These are phyloP conservation scores for Thraustochytrium sp. DNA, from an alignment of 352 stramenopile species.

Conservation along the genomic window DNA sequence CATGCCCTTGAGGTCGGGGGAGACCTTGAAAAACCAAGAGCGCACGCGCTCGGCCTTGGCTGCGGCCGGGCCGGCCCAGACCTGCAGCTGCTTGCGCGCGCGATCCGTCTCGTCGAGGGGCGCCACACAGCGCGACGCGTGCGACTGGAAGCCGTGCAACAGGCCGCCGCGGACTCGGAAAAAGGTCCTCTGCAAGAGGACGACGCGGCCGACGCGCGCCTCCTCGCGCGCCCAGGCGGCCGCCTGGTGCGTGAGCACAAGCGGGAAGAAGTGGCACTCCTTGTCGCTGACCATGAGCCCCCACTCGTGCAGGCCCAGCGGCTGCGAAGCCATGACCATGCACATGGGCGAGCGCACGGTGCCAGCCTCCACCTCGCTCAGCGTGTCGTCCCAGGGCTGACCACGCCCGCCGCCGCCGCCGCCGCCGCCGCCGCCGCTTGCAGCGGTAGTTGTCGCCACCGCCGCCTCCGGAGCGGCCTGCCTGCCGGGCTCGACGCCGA, in stretches of 20 bases:
- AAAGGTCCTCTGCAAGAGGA: background rate
- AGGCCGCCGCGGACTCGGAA: background rate
- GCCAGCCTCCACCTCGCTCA: background rate
- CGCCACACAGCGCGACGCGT: background rate
- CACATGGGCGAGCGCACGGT: background rate
- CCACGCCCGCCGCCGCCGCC: too few species aligned
- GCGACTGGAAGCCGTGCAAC: background rate
- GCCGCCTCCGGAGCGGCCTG: background rate
- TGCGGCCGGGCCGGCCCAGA: background rate
- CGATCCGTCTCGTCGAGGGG: background rate
- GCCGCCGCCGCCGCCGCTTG: too few species aligned
- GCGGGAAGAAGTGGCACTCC: background rate
- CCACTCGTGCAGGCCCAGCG: background rate
- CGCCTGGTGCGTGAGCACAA: background rate
- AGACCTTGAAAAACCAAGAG: background rate
- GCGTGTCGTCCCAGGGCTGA: background rate
- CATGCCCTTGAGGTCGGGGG: background rate
- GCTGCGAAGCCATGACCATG: background rate
- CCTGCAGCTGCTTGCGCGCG: background rate
- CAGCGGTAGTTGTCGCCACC: background rate
- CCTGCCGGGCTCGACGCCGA: too few species aligned
- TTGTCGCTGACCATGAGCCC: background rate
- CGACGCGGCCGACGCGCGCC: background rate
- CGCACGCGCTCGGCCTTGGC: background rate
- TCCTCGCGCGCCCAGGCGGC: background rate